phyloP scores from a whole-genome alignment of 2,329 filamentous ascomycete genomes.

The Blastomyces gilchristii region DNA sequence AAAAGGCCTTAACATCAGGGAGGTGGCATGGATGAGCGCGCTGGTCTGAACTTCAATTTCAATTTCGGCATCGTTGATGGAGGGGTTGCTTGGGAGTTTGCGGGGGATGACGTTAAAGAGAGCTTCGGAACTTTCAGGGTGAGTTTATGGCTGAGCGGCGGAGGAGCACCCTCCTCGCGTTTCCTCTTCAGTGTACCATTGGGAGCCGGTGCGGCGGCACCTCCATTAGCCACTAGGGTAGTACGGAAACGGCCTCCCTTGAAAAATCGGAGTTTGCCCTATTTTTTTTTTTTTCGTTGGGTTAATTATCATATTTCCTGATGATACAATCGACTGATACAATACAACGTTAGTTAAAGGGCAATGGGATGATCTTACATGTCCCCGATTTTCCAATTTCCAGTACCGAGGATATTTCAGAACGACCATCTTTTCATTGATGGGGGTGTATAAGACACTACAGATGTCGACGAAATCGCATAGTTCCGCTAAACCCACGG shows the following conservation, averaged over 20 bases:
- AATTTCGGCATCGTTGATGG: constrained; percentile 24
- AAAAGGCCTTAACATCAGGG: neutral
- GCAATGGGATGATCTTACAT: constrained; percentile 27
- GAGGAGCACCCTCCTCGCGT: constrained; percentile 25
- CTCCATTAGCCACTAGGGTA: constrained; percentile 25
- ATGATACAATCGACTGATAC: neutral
- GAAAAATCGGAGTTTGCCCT: constrained; percentile 38
- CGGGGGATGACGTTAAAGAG: constrained; percentile 21
- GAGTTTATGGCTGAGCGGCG: constrained; percentile 29
- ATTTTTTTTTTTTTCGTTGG: constrained; percentile 1
- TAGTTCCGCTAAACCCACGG: constrained; percentile 44
- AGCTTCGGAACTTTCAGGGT: constrained; percentile 36
- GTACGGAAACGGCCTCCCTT: constrained; percentile 32
- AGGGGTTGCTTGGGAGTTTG: constrained; percentile 15
- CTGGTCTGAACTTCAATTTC: constrained; percentile 34
- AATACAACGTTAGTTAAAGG: neutral
- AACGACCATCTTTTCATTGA: constrained; percentile 40
- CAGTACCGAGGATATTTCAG: constrained; percentile 50
- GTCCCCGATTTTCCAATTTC: constrained; percentile 44
- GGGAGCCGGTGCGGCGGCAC: constrained; percentile 13
- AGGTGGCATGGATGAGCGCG: constrained; percentile 9
- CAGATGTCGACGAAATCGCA: constrained; percentile 49
- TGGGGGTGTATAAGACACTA: constrained; percentile 44
- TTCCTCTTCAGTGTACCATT: constrained; percentile 28
- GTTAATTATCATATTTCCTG: neutral